A percentile compares a stretch with the other conserved stretches of the same genome.
Conservation (phyloP, 306 rosid genomes). For the Begonia fuchsioides region DNA sequence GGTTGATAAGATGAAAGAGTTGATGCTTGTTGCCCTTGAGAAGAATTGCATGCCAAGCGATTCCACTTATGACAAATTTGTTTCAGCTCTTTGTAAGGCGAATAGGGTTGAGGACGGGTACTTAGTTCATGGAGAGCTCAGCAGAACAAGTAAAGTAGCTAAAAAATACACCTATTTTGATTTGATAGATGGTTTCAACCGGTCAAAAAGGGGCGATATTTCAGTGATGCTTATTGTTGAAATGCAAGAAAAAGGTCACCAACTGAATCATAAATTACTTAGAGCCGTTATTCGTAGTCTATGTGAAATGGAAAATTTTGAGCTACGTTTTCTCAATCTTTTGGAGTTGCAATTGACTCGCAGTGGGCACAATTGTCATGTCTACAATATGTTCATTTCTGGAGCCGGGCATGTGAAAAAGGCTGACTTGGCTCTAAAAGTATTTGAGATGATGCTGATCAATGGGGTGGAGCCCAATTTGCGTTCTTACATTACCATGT, state of each 20-base stretch:
- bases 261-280: constrained; percentile 10
- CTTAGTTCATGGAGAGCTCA: constrained; percentile 33
- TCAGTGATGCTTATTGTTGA: constrained; percentile 68
- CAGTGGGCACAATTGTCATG: constrained; percentile 5
- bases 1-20: constrained; percentile 61
- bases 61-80: constrained; percentile 23
- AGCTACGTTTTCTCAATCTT: constrained; percentile 22
- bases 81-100: constrained; percentile 40
- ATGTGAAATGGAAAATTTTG: constrained; percentile 37
- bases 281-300: constrained; percentile 36
- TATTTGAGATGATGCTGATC: constrained; percentile 39
- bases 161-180: constrained; percentile 18
- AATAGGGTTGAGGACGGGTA: constrained; percentile 47
- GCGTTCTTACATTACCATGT: constrained; percentile 25
- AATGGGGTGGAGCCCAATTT: constrained; percentile 29
- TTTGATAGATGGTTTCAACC: constrained; percentile 40
- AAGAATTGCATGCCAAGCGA: constrained; percentile 23
- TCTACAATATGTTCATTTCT: constrained; percentile 33
- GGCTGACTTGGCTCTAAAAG: constrained; percentile 46
- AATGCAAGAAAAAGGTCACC: constrained; percentile 51
- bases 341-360: constrained; percentile 41
- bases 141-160: constrained; percentile 13
- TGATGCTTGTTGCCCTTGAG: constrained; percentile 39
- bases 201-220: constrained; percentile 36
- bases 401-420: constrained; percentile 41